These are phyloP conservation scores for Vigna unguiculata DNA, from an alignment of 306 rosid genomes.

Conservation along the genomic window DNA sequence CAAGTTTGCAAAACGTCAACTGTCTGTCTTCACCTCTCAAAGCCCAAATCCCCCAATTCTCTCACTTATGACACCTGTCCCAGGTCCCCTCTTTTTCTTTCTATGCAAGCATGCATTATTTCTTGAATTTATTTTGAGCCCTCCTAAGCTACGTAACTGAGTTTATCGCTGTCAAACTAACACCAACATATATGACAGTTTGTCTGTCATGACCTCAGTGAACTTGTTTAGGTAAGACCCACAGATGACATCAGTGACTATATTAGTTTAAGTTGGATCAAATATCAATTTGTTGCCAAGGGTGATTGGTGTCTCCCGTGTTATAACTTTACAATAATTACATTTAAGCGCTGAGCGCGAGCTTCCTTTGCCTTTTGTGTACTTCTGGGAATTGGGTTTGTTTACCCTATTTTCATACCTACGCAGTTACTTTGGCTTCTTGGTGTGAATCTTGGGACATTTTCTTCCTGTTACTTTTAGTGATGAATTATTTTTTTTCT, in stretches of 20 bases:
- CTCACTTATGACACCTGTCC: background rate
- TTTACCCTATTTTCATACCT: slow-evolving; percentile 11
- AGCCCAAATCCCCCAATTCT: background rate
- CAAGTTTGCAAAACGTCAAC: background rate
- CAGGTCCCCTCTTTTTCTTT: background rate
- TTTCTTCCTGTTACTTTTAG: slow-evolving; percentile 1
- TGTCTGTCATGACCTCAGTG: slow-evolving; percentile 13
- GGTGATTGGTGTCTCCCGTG: slow-evolving; percentile 11
- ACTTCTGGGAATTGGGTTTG: slow-evolving; percentile 24
- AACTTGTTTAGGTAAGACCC: slow-evolving; percentile 18
- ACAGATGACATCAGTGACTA: slow-evolving; percentile 3
- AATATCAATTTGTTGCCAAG: slow-evolving; percentile 30
- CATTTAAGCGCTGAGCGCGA: slow-evolving; percentile 9
- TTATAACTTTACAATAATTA: slow-evolving; percentile 9
- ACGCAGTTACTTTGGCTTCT: slow-evolving; percentile 10
- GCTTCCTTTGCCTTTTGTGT: background rate
- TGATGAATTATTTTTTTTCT: slow-evolving; percentile 3
- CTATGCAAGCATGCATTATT: background rate
- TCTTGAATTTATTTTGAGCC: background rate
- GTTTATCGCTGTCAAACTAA: background rate
- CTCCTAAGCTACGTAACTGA: background rate
- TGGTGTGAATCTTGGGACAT: slow-evolving; percentile 31
- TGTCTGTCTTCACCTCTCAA: background rate
- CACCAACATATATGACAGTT: background rate
- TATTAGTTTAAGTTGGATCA: slow-evolving; percentile 23